A percentile compares a stretch with the other conserved stretches of the same genome.
These are phyloP conservation scores for Nepenthes alata DNA, from an alignment of 179 eudicot genomes.

Conservation along the genomic window DNA sequence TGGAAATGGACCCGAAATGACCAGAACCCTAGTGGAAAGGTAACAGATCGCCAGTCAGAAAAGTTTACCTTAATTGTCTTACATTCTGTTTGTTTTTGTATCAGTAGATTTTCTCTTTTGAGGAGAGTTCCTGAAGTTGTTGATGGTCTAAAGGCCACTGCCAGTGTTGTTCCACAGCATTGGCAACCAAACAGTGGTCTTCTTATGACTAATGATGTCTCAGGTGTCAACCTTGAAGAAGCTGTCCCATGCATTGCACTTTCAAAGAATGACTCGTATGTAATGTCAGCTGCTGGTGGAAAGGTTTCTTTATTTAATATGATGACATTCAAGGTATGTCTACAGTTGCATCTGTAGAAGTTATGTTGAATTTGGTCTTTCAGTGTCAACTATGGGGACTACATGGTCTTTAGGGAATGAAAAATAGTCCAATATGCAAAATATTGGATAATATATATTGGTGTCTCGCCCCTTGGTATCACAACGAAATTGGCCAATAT, in stretches of 20 bases:
- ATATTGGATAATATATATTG: too few relatives aligned
- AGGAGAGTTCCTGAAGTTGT: constrained; percentile 15
- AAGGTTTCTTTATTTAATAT: constrained; percentile 78
- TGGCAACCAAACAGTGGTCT: constrained; percentile 97
- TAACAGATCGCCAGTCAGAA: constrained; percentile 9
- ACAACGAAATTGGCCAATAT: too few relatives aligned
- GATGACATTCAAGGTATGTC: constrained; percentile 83
- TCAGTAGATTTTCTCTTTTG: too few relatives aligned
- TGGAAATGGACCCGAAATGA: constrained; percentile 91
- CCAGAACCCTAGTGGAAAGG: constrained; percentile 69
- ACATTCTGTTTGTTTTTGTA: too few relatives aligned
- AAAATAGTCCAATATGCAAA: too few relatives aligned
- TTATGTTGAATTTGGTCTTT: not conserved
- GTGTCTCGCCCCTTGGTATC: too few relatives aligned
- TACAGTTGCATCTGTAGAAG: not conserved
- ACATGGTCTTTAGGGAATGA: not conserved
- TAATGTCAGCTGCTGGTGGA: constrained; percentile 89
- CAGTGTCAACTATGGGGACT: not conserved
- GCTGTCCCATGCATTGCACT: constrained; percentile 87
- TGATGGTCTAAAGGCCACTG: constrained; percentile 62
- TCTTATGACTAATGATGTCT: constrained; percentile 70
- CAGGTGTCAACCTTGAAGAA: constrained; percentile 74
- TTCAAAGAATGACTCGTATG: constrained; percentile 89
- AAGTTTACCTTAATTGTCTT: too few relatives aligned
- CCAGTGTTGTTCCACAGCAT: constrained; percentile 72